These are phyloP conservation scores for Taphrina pruni DNA, from an alignment of 1,139 yeast genomes.

Conservation along the genomic window DNA sequence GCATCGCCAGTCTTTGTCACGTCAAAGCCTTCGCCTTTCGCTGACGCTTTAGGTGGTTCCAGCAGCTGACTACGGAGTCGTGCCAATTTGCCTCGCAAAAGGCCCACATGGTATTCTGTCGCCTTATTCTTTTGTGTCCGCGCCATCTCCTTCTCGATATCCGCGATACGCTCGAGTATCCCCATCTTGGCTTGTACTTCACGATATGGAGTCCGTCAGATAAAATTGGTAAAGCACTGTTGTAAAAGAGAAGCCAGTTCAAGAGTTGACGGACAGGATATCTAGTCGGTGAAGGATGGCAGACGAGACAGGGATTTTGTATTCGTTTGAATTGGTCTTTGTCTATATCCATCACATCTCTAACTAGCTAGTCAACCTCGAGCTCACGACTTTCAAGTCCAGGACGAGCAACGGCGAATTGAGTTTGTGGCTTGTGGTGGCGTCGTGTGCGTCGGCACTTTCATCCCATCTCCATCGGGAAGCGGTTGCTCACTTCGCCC, in stretches of 20 bases:
- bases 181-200: constrained; percentile 36
- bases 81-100: constrained; percentile 90
- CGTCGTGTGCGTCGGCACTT: neutral
- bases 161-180: constrained; percentile 60
- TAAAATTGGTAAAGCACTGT: too few relatives aligned
- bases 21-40: constrained; percentile 86
- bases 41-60: constrained; percentile 82
- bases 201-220: too few relatives aligned
- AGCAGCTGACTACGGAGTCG: constrained; percentile 86
- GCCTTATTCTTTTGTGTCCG: constrained; percentile 98
- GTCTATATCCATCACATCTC: too few relatives aligned
- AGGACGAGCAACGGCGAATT: neutral
- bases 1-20: constrained; percentile 94
- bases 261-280: too few relatives aligned
- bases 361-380: too few relatives aligned
- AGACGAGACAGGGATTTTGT: too few relatives aligned
- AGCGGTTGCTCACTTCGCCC: too few relatives aligned
- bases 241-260: too few relatives aligned
- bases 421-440: constrained; percentile 18
- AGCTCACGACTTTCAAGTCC: too few relatives aligned
- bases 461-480: too few relatives aligned
- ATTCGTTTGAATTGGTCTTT: too few relatives aligned
- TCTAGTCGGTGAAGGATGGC: too few relatives aligned
- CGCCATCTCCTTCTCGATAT: constrained; percentile 87
- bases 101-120: constrained; percentile 82